Evolutionary conservation across 75 land plant genomes (phyloP), one percentile per base, ranked within the genome.

Genomic region (Pseudotsuga menziesii): DNA sequence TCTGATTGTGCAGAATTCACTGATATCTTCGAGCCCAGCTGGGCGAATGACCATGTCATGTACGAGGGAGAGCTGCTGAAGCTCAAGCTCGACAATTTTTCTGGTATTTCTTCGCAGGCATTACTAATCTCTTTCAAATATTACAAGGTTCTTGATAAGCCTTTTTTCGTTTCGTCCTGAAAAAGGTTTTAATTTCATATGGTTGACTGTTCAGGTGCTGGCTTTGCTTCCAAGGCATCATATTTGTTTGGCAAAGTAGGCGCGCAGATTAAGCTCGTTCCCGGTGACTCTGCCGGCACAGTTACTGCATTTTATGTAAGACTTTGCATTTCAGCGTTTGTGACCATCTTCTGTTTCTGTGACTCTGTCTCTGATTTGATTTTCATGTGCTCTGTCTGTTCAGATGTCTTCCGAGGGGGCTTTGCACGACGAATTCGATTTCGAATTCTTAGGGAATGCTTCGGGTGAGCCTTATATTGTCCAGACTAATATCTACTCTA

Each of bases 21-120:
- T 36, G 85, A 90, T 7, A 80, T 87, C 13, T 83, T 83, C 58
- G 87, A 87, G 60, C 80, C 92, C 13, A 79, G 80, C 66, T 90
- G 92, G 92, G 89, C 87, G 16, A 4, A 16, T 1, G 89, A 87
- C 76, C 89, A 90, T 63, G 74, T 90, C 17, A 20, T 56, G 15
- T 79, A 79, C 32, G 84, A 90, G 20, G 92, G 92, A 6, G 87
- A 87, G 26, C 74, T 77, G 36, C 74, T 90, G 39, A 85, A 85
- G 79, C 89, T 90, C 57, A 90, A 85, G 75, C 92, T 90, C 56
- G 92, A 90, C 62, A 83, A 83, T 32, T 79, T 32, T 67, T 87
- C 89, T 35, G 92, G 92, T 89, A 84, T 12, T 54, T 27, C 16
- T 17, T 70, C 17, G n/a, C 20, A 16, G 17, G 0, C 3, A 23